Conservation (phyloP, 164 flowering plant genomes). For the Akebia trifoliata region DNA sequence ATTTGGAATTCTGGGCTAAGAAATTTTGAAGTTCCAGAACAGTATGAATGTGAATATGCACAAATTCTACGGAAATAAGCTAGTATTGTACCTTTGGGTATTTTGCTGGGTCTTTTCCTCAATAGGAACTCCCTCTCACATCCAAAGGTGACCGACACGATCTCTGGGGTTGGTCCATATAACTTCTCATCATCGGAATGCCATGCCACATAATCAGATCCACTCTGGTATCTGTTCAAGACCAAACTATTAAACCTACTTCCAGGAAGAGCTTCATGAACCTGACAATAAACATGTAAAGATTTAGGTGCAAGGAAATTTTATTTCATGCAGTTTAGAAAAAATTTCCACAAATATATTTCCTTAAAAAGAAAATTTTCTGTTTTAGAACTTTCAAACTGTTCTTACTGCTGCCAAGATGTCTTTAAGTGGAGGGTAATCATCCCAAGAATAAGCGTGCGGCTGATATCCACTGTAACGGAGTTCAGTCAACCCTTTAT, state of each 20-base stretch:
- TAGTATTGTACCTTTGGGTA: constrained; percentile 40
- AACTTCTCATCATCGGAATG: constrained; percentile 96
- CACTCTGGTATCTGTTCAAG: constrained; percentile 77
- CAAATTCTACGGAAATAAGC: background rate
- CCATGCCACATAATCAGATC: constrained; percentile 88
- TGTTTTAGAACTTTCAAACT: background rate
- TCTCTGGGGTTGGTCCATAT: constrained; percentile 80
- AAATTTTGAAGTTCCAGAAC: background rate
- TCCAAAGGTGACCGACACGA: constrained; percentile 88
- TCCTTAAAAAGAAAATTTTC: background rate
- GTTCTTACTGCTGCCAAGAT: constrained; percentile 56
- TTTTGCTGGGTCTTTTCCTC: constrained; percentile 52
- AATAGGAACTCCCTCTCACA: constrained; percentile 81
- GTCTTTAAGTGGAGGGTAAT: constrained; percentile 63
- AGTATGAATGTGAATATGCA: background rate
- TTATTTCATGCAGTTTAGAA: no score
- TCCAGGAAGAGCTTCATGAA: constrained; percentile 76
- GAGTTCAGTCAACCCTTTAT: constrained; percentile 54
- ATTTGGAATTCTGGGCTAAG: background rate
- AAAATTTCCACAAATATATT: no score
- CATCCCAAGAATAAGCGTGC: constrained; percentile 77
- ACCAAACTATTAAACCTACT: constrained; percentile 83
- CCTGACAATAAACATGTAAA: constrained; percentile 32
- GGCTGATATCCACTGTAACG: constrained; percentile 86
- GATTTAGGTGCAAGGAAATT: no score